Evolutionary conservation across 2,329 filamentous ascomycete species (phyloP), one percentile per base, ranked within the genome.

Genomic region (Penicillium sp.): DNA sequence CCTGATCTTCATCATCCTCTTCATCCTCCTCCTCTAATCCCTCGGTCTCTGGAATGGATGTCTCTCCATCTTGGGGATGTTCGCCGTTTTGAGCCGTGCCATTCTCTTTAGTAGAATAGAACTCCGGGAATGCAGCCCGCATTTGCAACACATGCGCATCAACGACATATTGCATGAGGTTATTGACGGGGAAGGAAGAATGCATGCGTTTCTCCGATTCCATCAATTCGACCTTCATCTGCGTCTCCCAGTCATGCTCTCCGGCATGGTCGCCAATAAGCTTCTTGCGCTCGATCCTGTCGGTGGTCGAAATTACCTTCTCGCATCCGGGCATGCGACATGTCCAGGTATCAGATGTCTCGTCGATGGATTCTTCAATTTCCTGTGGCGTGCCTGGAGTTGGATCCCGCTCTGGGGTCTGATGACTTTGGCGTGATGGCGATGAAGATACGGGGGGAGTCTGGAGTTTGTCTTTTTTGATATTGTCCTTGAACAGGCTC

Each of bases 141-240:
- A 66, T 67, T 41, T 66, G 64, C 31, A 62, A 55, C n/a, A 61
- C 55, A 31, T 67, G 65, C 42, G 66, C 63, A 6, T 58, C 59
- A 17, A 67, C 19, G 6, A 67, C 49, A 10, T 67, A 67, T 33
- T 66, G 57, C 64, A 67, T 66, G 35, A 67, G 63, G 19, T 67
- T 61, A 49, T 45, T 63, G 15, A 67, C 65, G 5, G 65, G 64
- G 35, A 65, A 56, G 21, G 53, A 53, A 2, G 63, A 56, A 27
- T 66, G 65, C 64, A 67, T 64, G 39, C 65, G 65, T 49, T 59
- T 64, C 45, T 67, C 65, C 10, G 61, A 38, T 38, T 67, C 65
- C 21, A 67, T 60, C 10, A 67, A 49, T 31, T 67, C 65, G n/a
- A 67, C 61, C 27, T 64, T 61, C 65, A 67, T 67, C 41, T 67